Evolutionary conservation across 106 monocot genomes (phyloP).

Genomic region (Allium sativum): DNA sequence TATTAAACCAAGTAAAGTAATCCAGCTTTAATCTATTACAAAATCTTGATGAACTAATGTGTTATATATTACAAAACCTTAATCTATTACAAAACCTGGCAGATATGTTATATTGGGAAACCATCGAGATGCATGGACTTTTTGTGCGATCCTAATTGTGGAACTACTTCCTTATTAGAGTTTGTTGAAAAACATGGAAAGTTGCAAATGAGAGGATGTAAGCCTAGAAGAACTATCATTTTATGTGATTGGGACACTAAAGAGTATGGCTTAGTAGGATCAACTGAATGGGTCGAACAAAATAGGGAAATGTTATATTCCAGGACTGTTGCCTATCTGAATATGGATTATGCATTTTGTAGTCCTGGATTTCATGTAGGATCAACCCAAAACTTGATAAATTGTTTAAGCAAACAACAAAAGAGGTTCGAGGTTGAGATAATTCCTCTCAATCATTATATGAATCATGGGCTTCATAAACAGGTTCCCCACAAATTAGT

Average conservation of each 20-base stretch:
- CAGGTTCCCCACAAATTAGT: slow-evolving; percentile 30
- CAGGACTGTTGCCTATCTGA: slow-evolving; percentile 59
- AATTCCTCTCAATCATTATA: slow-evolving; percentile 56
- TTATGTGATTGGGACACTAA: slow-evolving; percentile 79
- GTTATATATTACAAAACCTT: too few species aligned
- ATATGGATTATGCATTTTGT: slow-evolving; percentile 39
- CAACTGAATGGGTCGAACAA: slow-evolving; percentile 79
- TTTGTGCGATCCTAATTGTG: slow-evolving; percentile 81
- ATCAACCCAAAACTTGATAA: slow-evolving; percentile 65
- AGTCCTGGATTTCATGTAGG: slow-evolving; percentile 45
- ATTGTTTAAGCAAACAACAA: slow-evolving; percentile 36
- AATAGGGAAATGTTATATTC: slow-evolving; percentile 48
- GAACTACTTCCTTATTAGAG: slow-evolving; percentile 73
- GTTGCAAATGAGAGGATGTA: slow-evolving; percentile 67
- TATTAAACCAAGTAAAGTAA: too few species aligned
- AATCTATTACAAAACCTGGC: too few species aligned
- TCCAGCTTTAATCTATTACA: too few species aligned
- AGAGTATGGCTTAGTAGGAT: slow-evolving; percentile 80
- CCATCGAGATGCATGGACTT: slow-evolving; percentile 89
- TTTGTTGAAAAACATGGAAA: slow-evolving; percentile 41
- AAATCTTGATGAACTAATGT: too few species aligned
- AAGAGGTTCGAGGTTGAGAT: slow-evolving; percentile 64
- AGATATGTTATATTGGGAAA: slow-evolving; percentile 71
- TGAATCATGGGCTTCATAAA: slow-evolving; percentile 50
- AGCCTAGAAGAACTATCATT: slow-evolving; percentile 56